Percentiles rank a stretch among this genome's conserved stretches.
phyloP scores from a whole-genome alignment of 495 filamentous ascomycete genomes.

The Lasiosphaeria ovina region DNA sequence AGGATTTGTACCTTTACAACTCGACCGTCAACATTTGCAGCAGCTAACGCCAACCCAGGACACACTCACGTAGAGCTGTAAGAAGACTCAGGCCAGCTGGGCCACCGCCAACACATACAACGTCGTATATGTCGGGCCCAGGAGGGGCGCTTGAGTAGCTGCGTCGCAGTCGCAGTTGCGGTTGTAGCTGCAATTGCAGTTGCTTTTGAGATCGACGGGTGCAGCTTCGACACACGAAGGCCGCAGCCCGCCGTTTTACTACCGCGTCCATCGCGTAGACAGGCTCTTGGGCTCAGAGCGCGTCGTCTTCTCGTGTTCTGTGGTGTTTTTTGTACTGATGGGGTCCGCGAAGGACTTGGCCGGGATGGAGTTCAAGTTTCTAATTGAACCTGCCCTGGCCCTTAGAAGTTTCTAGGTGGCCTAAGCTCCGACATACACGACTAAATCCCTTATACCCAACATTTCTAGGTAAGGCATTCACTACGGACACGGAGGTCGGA shows the following conservation, averaged over 20 bases:
- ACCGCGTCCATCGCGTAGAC: constrained; percentile 23
- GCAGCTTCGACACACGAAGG: constrained; percentile 48
- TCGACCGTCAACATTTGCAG: neutral
- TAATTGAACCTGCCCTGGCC: too few relatives aligned
- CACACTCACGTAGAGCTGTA: constrained; percentile 72
- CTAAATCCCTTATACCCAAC: too few relatives aligned
- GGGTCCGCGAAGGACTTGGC: neutral
- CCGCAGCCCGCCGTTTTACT: constrained; percentile 20
- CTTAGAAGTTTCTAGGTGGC: too few relatives aligned
- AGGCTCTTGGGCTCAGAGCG: neutral
- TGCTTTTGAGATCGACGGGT: constrained; percentile 20
- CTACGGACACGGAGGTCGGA: too few relatives aligned
- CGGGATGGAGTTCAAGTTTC: neutral
- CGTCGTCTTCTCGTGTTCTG: neutral
- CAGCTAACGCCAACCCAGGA: neutral
- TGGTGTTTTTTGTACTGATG: too few relatives aligned
- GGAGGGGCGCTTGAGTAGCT: constrained; percentile 37
- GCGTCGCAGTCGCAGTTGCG: constrained; percentile 31
- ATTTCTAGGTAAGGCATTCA: too few relatives aligned
- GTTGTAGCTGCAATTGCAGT: constrained; percentile 3
- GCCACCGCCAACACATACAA: constrained; percentile 95
- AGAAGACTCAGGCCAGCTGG: constrained; percentile 89
- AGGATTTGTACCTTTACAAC: constrained; percentile 57
- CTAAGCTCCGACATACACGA: too few relatives aligned
- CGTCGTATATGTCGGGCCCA: constrained; percentile 74